A percentile compares a stretch with the other conserved stretches of the same genome.
These are phyloP conservation scores for Lonicera japonica DNA, from an alignment of 129 eudicot species.

Conservation along the genomic window DNA sequence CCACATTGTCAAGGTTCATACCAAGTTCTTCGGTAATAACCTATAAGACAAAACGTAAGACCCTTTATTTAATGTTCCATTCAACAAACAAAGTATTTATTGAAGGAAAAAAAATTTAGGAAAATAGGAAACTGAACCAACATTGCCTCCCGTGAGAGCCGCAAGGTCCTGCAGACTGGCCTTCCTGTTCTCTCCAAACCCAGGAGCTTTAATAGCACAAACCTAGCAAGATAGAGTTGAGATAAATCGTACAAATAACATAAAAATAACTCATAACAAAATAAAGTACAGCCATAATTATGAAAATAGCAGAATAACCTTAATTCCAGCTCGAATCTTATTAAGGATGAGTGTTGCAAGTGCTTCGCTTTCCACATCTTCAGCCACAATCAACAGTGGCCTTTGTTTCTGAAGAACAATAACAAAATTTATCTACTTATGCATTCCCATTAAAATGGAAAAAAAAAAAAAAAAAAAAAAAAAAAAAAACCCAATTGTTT, in stretches of 20 bases:
- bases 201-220: slow-evolving; percentile 85
- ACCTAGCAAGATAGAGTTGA: slow-evolving; percentile 31
- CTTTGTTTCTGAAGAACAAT: slow-evolving; percentile 50
- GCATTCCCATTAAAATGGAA: background rate
- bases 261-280: background rate
- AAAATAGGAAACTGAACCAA: slow-evolving; percentile 7
- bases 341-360: slow-evolving; percentile 77
- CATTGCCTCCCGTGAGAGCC: slow-evolving; percentile 67
- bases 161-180: slow-evolving; percentile 69
- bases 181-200: slow-evolving; percentile 80
- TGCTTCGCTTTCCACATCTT: slow-evolving; percentile 84
- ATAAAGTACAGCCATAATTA: background rate
- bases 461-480: no score
- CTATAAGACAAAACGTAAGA: slow-evolving; percentile 16
- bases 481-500: background rate
- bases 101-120: background rate
- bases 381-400: slow-evolving; percentile 69
- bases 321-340: slow-evolving; percentile 72
- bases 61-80: background rate
- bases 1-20: slow-evolving; percentile 59
- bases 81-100: background rate
- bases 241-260: background rate
- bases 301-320: slow-evolving; percentile 27
- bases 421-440: background rate
- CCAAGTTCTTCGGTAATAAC: slow-evolving; percentile 79